Evolutionary conservation across 805 yeast genomes (phyloP).

Genomic region (Candida ipomoeae): DNA sequence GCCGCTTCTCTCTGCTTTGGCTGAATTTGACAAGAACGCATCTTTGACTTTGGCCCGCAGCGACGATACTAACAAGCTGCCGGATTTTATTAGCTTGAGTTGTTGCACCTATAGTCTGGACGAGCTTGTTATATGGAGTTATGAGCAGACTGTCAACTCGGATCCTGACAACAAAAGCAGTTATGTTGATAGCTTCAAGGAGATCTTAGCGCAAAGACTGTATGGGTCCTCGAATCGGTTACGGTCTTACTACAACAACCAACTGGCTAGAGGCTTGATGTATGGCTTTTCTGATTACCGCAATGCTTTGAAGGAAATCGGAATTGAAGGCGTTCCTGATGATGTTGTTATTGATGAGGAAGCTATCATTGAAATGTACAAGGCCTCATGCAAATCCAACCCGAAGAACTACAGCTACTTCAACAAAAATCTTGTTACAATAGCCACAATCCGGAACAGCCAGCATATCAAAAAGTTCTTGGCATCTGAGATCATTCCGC

Average conservation of each 20-base stretch:
- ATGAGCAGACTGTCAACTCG: slow-evolving; percentile 32
- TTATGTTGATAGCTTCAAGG: slow-evolving; percentile 37
- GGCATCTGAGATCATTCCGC: slow-evolving; percentile 32
- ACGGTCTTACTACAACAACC: slow-evolving; percentile 26
- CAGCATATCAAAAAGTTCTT: slow-evolving; percentile 20
- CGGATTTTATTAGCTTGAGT: slow-evolving; percentile 29
- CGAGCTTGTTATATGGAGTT: slow-evolving; percentile 38
- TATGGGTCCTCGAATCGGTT: slow-evolving; percentile 20
- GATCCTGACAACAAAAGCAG: slow-evolving; percentile 30
- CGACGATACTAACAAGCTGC: slow-evolving; percentile 21
- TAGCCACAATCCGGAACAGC: slow-evolving; percentile 27
- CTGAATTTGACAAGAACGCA: slow-evolving; percentile 36
- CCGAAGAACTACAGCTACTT: slow-evolving; percentile 36
- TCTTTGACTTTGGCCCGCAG: slow-evolving; percentile 23
- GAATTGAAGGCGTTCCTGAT: slow-evolving; percentile 19
- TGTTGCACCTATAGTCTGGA: slow-evolving; percentile 32
- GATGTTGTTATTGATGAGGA: slow-evolving; percentile 28
- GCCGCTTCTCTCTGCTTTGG: slow-evolving; percentile 29
- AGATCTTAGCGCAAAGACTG: slow-evolving; percentile 18
- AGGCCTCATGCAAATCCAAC: slow-evolving; percentile 26
- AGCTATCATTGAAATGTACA: slow-evolving; percentile 33
- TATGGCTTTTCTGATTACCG: slow-evolving; percentile 33
- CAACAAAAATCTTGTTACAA: slow-evolving; percentile 25
- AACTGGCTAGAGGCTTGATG: slow-evolving; percentile 26
- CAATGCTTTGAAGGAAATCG: slow-evolving; percentile 30